Percentiles rank a stretch among this genome's conserved stretches.
phyloP scores from a whole-genome alignment of 179 eudicot species.

The Spinacia oleracea region DNA sequence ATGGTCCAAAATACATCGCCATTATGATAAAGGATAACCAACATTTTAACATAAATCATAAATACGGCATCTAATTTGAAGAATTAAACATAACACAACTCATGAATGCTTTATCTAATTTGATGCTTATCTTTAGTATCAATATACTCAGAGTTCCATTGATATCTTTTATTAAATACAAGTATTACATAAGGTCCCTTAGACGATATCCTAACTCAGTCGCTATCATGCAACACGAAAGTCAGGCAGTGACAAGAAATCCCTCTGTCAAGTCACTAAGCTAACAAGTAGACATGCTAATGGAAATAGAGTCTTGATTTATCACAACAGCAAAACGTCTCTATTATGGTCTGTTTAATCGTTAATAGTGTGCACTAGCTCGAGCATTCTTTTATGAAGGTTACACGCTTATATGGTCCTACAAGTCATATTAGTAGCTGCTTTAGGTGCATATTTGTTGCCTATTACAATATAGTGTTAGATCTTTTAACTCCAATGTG shows the following conservation, averaged over 20 bases:
- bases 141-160: not conserved
- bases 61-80: not conserved
- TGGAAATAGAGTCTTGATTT: not conserved
- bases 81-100: not conserved
- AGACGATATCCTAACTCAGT: not conserved
- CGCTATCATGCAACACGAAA: not conserved
- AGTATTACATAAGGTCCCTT: not conserved
- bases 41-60: constrained; percentile 8
- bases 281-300: constrained; percentile 3
- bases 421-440: constrained; percentile 4
- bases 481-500: not conserved
- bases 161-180: not conserved
- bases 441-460: constrained; percentile 11
- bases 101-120: not conserved
- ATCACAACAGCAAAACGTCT: not conserved
- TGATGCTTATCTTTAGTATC: not conserved
- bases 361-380: not conserved
- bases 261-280: constrained; percentile 10
- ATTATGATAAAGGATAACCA: constrained; percentile 17
- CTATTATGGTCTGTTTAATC: not conserved
- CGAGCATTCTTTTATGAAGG: constrained; percentile 8
- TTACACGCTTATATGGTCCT: constrained; percentile 1
- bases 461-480: not conserved
- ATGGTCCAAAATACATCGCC: constrained; percentile 13
- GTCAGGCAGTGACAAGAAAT: constrained; percentile 1